Evolutionary conservation across 2,329 filamentous ascomycete genomes (phyloP), one percentile per base, ranked within the genome.

Genomic region (Pseudogymnoascus sp.): DNA sequence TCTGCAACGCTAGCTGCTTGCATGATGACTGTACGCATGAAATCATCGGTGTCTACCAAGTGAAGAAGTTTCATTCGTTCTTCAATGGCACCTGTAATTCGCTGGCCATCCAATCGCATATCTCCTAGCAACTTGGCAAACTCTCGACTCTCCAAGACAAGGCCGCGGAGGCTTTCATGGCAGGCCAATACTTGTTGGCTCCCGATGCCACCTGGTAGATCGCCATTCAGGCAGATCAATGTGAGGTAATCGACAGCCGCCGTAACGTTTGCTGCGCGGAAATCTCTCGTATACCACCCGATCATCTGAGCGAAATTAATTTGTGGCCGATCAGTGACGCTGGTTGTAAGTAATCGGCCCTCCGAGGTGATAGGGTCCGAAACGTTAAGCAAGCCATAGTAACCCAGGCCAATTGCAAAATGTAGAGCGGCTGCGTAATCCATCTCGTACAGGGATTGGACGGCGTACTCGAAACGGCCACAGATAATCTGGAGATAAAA

Each of bases 101-200:
- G 88, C 65, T 86, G 87, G 21, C 94, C 94, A 72, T 97, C 91
- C 1, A 86, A 84, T 64, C 87, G 84, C 69, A 99, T 92, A 73
- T 99, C 95, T 61, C 95, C 94, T 59, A 99, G 86, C 12, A 99
- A 80, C 71, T 91, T 90, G 71, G 92, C 93, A 75, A 97, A 99
- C 72, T 99, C 94, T 67, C 93, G 86, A 19, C 92, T 96, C 77
- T 99, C 94, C n/a, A 99, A 81, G 26, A 97, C 92, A 62, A 97
- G 86, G 75, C 97, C 94, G 37, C 92, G 90, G 63, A 99, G 80
- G 6, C 92, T 93, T 74, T 96, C 91, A 74, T 97, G 91, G 75
- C 93, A 97, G 38, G 97, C 83, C 58, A 83, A 85, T 61, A 87
- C 84, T 72, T 96, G 93, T 45, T 88, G 87, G 65, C 84, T 85